Evolutionary conservation across 257 asterid genomes (phyloP), one percentile per base, ranked within the genome.

Genomic region (Solanum appendiculatum): DNA sequence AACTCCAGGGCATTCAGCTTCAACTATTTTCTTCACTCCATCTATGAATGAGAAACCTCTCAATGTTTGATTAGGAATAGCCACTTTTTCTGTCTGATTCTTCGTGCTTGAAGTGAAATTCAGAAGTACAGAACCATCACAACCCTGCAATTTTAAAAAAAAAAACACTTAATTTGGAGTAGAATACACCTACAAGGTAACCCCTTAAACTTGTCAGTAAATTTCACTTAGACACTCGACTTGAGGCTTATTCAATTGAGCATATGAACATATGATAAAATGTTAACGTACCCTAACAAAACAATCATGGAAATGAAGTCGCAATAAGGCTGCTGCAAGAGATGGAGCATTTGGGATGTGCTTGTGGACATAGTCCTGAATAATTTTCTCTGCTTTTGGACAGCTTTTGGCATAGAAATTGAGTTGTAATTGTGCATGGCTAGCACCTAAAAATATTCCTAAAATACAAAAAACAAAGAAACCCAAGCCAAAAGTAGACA

Each of bases 261-360:
- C 6, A 68, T 7, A 6, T 34, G 14, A 69, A 31, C 27, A 70
- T 18, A 16, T 16, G 27, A 70, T 33, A 33, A 70, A 70, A 21
- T 20, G 6, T 37, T 37, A 1, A 64, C 36, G 36, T 87, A 88
- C 92, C 44, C 78, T 87, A 16, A 90, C 91, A 48, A 90, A 90
- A 29, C 92, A 90, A 51, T 90, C 92, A 27, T 90, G 91, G 40
- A 90, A 90, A 13, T 90, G 92, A 80, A 90, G 37, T 11, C 90
- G 86, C 10, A 90, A 82, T 23, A 90, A 68, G 27, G 92, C 90
- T 42, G 92, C 86, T 37, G 90, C 78, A 10, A 90, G 86, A 23
- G 87, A 86, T 13, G 86, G 91, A 6, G 87, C 87, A 10, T 46
- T 87, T 4, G 18, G 9, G 20, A 88, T 84, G 34, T 37, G 68